A percentile compares a stretch with the other conserved stretches of the same genome.
Evolutionary conservation across 768 basidiomycete genomes (phyloP).

Genomic region (Pilatotrama ljubarskyi): DNA sequence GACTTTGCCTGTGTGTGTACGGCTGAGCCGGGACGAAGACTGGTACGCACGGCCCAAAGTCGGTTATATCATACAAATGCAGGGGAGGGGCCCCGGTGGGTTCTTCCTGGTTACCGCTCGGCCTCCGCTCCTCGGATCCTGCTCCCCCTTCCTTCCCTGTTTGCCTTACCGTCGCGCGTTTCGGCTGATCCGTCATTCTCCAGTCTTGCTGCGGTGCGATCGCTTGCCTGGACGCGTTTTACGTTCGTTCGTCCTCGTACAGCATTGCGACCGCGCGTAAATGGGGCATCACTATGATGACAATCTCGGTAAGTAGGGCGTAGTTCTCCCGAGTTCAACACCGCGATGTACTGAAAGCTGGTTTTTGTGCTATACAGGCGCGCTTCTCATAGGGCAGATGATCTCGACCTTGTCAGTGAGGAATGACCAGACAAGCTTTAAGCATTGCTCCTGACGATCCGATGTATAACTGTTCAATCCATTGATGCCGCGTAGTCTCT

Average conservation of each 20-base stretch:
- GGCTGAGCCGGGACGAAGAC: neutral
- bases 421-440: neutral
- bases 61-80: conserved; percentile 8
- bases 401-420: conserved; percentile 21
- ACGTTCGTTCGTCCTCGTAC: neutral
- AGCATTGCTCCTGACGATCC: neutral
- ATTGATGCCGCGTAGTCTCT: conserved; percentile 2
- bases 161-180: neutral
- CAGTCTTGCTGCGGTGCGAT: neutral
- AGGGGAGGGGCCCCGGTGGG: conserved; percentile 1
- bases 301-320: conserved; percentile 11
- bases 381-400: conserved; percentile 22
- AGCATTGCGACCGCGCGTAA: neutral
- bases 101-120: neutral
- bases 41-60: conserved; percentile 4
- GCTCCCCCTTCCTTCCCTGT: neutral
- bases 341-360: neutral
- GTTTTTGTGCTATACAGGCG: conserved; percentile 5
- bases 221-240: neutral
- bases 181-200: neutral
- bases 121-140: no score
- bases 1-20: conserved; percentile 9
- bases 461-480: neutral
- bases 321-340: neutral
- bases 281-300: conserved; percentile 18